Conservation (phyloP, 805 yeast species). For the Metschnikowia baotianmanensis region DNA sequence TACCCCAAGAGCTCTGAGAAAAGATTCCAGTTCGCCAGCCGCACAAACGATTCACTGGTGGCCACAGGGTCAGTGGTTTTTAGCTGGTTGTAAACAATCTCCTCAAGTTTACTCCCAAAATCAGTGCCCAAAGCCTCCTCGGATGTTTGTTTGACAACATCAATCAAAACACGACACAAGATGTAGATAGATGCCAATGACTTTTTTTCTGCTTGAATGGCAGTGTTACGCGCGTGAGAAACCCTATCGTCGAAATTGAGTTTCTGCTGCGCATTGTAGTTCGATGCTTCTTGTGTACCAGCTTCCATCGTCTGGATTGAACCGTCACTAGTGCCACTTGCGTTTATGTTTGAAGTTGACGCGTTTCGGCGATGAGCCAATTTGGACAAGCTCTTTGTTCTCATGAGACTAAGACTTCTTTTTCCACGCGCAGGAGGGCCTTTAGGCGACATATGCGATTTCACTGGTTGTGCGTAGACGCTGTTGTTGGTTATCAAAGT, state of each 20-base stretch:
- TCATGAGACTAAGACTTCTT: constrained; percentile 39
- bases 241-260: constrained; percentile 30
- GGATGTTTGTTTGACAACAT: constrained; percentile 86
- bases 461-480: constrained; percentile 2
- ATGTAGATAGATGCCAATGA: constrained; percentile 84
- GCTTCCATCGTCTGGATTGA: background rate
- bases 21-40: constrained; percentile 91
- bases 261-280: constrained; percentile 7
- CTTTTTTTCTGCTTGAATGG: constrained; percentile 82
- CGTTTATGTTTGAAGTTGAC: constrained; percentile 36
- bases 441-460: constrained; percentile 4
- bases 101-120: constrained; percentile 80
- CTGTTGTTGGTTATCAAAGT: background rate
- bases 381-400: constrained; percentile 39
- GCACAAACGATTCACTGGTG: constrained; percentile 56
- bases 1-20: constrained; percentile 86
- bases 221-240: constrained; percentile 55
- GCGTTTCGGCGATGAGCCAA: constrained; percentile 48
- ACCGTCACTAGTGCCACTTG: constrained; percentile 16
- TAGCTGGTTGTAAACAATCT: constrained; percentile 86
- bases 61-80: constrained; percentile 84
- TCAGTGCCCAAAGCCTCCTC: constrained; percentile 72
- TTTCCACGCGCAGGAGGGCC: constrained; percentile 25
- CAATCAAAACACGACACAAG: constrained; percentile 86
- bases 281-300: background rate